Evolutionary conservation across 768 basidiomycete genomes (phyloP), one percentile per base, ranked within the genome.

Genomic region (Boletus tomentosulus): DNA sequence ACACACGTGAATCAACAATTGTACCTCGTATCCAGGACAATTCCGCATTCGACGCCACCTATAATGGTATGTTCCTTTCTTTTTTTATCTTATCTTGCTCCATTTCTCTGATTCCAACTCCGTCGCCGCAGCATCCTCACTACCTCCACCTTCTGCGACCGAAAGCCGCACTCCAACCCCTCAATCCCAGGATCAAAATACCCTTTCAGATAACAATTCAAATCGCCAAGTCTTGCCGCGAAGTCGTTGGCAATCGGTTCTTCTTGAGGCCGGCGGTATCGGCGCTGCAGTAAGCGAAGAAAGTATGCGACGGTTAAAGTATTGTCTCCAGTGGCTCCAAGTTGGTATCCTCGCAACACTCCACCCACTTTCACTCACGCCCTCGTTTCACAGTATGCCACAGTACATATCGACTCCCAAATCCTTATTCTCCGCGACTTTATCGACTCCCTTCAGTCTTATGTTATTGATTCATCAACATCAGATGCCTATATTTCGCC

Each of bases 241-340:
- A n/a, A 87, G 87, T 67, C 76, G 88, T 39, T 92, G 89, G 92
- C 91, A 93, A 61, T 81, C 87, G 0, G 80, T 94, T 27, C 73
- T 95, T 38, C 75, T 87, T 24, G 92, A 95, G 70, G 92, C 91
- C 2, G 91, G 92, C 13, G 92, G 92, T 0, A 76, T 96, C 33
- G 82, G 91, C 53, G 91, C 89, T 0, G 92, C 93, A 8, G 76
- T 95, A 31, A 92, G 91, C 67, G 92, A 94, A 57, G 93, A 95
- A 69, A 92, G 86, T 63, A 89, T 96, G 87, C 77, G 89, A 51
- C 76, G 88, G 50, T 70, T 96, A 38, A 84, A 85, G 66, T 95
- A 94, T 65, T 92, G 89, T 70, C 66, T 96, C 28, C 83, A 90
- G 53, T 95, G 92, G 91, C 75, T 96, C 16, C 86, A 89, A 76